These are phyloP conservation scores for Ceratocystis cubensis DNA, from an alignment of 2,329 filamentous ascomycete genomes.

Conservation along the genomic window DNA sequence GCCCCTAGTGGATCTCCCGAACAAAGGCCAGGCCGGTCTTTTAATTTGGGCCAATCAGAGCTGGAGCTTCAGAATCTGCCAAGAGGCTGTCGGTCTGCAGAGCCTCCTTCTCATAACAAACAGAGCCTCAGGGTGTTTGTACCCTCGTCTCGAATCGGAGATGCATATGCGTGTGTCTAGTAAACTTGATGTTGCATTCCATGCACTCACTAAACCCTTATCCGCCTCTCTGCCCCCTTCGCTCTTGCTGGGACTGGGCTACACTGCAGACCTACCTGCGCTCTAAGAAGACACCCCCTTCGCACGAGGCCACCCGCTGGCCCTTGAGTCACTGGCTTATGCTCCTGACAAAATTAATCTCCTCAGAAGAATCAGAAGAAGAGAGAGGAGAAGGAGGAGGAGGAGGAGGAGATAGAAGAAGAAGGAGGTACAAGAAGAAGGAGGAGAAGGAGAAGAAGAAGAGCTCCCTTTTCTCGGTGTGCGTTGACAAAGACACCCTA, in stretches of 20 bases:
- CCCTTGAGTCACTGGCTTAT: neutral
- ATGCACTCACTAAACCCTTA: neutral
- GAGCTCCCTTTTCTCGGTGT: too few relatives aligned
- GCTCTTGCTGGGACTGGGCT: neutral
- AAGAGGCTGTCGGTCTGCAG: neutral
- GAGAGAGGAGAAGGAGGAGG: too few relatives aligned
- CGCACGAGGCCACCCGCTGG: neutral
- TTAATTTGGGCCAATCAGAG: neutral
- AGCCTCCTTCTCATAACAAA: neutral
- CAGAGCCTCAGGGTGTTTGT: neutral
- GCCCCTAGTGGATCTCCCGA: neutral
- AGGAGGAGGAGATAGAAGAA: neutral
- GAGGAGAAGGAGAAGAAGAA: too few relatives aligned
- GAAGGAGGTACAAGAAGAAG: too few relatives aligned
- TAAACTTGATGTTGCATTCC: neutral
- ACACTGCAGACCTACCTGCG: neutral
- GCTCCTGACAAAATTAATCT: constrained; percentile 8
- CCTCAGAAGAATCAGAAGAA: neutral
- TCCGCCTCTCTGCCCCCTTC: neutral
- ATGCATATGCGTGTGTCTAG: neutral
- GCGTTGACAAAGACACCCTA: too few relatives aligned
- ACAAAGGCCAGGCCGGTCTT: neutral
- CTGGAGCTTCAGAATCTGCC: neutral
- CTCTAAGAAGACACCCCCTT: neutral
- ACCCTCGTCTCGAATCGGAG: neutral